These are phyloP conservation scores for Penicillium sp. DNA, from an alignment of 2,329 filamentous ascomycete species.

Conservation along the genomic window DNA sequence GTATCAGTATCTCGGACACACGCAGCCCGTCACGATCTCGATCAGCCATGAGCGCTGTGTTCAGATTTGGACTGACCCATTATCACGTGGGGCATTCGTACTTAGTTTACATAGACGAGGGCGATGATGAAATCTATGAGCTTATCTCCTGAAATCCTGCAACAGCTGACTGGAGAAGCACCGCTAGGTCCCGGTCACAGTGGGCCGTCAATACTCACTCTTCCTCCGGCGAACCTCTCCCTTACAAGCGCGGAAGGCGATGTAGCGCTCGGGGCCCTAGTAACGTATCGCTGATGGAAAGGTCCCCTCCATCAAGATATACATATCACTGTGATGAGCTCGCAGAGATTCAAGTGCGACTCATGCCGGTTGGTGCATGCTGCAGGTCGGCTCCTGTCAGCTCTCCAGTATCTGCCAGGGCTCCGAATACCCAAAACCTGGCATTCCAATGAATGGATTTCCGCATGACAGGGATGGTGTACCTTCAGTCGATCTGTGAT, in stretches of 20 bases:
- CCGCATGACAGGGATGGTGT: neutral
- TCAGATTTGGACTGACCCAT: neutral
- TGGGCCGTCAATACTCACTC: neutral
- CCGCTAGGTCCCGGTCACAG: neutral
- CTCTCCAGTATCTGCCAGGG: neutral
- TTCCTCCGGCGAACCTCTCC: neutral
- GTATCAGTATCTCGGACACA: neutral
- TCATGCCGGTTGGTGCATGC: neutral
- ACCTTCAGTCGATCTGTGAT: neutral
- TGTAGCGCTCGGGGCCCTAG: neutral
- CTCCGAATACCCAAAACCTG: neutral
- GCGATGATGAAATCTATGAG: neutral
- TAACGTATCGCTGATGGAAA: neutral
- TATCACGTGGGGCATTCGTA: neutral
- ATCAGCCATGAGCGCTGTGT: neutral
- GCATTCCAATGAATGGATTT: neutral
- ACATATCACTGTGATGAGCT: neutral
- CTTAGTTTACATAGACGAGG: neutral
- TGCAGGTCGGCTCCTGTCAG: constrained; percentile 3
- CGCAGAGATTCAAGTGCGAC: neutral
- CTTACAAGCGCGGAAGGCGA: neutral
- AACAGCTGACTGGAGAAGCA: neutral
- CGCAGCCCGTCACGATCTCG: neutral
- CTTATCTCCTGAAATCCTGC: neutral
- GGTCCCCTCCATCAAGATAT: neutral